Percentiles rank a stretch among this genome's conserved stretches.
Conservation (phyloP, 139 green algal species). For the Coelastrella sp. region DNA sequence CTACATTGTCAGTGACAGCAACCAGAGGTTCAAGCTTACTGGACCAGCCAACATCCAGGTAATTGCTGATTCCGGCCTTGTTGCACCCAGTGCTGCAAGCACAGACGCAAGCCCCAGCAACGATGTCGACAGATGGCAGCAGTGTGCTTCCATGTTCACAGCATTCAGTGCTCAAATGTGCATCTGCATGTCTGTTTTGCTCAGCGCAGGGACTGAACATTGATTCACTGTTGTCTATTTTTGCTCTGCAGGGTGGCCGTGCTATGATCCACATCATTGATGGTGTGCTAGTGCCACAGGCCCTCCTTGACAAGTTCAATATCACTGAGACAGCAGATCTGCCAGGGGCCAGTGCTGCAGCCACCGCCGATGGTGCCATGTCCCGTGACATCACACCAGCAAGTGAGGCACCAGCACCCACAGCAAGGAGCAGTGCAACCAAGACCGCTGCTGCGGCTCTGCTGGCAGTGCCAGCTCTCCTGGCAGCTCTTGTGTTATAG, state of each 20-base stretch:
- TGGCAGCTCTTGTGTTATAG: conserved; percentile 17
- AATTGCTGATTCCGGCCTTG: neutral
- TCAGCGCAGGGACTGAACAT: too few relatives aligned
- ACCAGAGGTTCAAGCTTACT: neutral
- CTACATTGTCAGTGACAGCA: conserved; percentile 26
- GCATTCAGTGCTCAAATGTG: too few relatives aligned
- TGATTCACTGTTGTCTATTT: neutral
- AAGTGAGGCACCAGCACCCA: neutral
- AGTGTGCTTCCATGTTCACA: neutral
- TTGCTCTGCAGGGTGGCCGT: neutral
- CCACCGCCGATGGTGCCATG: neutral
- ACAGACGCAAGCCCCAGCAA: too few relatives aligned
- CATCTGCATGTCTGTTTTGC: too few relatives aligned
- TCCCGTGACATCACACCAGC: neutral
- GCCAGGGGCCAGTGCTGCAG: neutral
- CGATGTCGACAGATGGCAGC: too few relatives aligned
- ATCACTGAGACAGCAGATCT: neutral
- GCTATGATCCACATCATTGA: conserved; percentile 13
- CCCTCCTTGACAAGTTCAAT: neutral
- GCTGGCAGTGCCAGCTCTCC: neutral
- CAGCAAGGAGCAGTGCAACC: conserved; percentile 1
- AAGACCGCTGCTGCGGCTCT: neutral
- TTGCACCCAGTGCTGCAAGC: too few relatives aligned
- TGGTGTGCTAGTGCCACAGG: neutral
- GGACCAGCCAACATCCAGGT: neutral